Conservation (phyloP, 2,329 filamentous ascomycete genomes). For the Pseudonectria buxi region DNA sequence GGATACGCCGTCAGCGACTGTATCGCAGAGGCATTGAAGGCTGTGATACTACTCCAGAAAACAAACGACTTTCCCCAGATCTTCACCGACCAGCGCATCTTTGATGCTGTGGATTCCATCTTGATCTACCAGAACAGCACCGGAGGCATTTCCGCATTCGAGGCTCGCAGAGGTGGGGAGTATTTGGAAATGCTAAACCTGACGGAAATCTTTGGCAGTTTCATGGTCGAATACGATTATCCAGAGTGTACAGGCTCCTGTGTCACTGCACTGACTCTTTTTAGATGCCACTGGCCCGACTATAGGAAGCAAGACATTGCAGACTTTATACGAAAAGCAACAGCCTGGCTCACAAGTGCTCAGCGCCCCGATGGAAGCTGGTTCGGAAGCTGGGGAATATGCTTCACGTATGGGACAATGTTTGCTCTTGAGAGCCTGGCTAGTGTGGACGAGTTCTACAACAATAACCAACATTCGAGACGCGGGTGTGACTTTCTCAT, state of each 20-base stretch:
- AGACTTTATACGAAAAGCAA: constrained; percentile 63
- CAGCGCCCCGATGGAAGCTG: constrained; percentile 83
- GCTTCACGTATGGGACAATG: constrained; percentile 95
- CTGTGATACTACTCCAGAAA: constrained; percentile 77
- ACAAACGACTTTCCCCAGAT: constrained; percentile 66
- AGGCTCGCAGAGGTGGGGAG: constrained; percentile 70
- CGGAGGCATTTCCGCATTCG: constrained; percentile 87
- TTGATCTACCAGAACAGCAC: constrained; percentile 83
- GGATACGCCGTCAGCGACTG: constrained; percentile 96
- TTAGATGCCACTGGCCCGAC: constrained; percentile 71
- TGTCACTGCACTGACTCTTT: constrained; percentile 78
- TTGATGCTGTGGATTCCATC: constrained; percentile 84
- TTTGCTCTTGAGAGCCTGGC: constrained; percentile 86
- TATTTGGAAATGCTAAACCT: constrained; percentile 84
- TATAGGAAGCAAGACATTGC: constrained; percentile 74
- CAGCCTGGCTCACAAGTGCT: constrained; percentile 73
- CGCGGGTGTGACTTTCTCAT: constrained; percentile 81
- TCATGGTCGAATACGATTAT: constrained; percentile 99
- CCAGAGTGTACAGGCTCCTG: constrained; percentile 96
- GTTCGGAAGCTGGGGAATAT: constrained; percentile 98
- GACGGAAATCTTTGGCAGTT: constrained; percentile 90
- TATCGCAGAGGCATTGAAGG: constrained; percentile 83
- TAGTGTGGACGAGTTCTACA: constrained; percentile 74
- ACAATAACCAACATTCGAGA: constrained; percentile 61
- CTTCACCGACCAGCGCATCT: constrained; percentile 69